These are phyloP conservation scores for Neopestalotiopsis rosae DNA, from an alignment of 2,329 filamentous ascomycete genomes.

Conservation along the genomic window DNA sequence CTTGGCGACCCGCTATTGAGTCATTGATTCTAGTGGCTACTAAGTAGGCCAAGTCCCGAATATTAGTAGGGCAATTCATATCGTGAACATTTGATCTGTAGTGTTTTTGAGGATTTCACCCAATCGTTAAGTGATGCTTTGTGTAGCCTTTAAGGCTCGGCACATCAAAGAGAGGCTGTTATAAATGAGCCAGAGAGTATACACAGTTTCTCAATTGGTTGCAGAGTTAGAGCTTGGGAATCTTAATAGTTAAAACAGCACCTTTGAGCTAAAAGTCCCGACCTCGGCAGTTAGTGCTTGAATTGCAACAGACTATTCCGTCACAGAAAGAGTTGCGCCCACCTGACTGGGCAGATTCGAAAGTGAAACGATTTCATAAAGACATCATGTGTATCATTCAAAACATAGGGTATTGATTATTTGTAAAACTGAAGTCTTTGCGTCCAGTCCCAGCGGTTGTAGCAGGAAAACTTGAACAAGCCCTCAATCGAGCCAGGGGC, in stretches of 20 bases:
- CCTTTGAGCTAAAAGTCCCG: neutral
- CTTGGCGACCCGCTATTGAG: neutral
- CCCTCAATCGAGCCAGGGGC: neutral
- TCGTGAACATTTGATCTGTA: neutral
- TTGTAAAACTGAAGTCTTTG: neutral
- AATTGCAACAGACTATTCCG: neutral
- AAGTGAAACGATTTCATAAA: too few relatives aligned
- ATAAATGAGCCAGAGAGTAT: neutral
- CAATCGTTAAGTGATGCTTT: too few relatives aligned
- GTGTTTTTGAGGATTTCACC: too few relatives aligned
- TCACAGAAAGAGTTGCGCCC: too few relatives aligned
- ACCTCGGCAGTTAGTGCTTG: neutral
- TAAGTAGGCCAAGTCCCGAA: neutral
- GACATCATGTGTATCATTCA: too few relatives aligned
- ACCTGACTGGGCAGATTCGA: too few relatives aligned
- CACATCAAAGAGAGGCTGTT: too few relatives aligned
- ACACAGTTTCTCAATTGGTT: neutral
- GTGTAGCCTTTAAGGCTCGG: too few relatives aligned
- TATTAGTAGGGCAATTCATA: neutral
- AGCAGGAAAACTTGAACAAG: too few relatives aligned
- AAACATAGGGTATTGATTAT: too few relatives aligned
- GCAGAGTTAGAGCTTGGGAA: neutral
- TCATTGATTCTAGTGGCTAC: neutral
- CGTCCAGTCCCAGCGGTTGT: too few relatives aligned
- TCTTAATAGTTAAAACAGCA: neutral